Evolutionary conservation across 176 grass and related monocot species (phyloP).

Genomic region (Oryza rufipogon): DNA sequence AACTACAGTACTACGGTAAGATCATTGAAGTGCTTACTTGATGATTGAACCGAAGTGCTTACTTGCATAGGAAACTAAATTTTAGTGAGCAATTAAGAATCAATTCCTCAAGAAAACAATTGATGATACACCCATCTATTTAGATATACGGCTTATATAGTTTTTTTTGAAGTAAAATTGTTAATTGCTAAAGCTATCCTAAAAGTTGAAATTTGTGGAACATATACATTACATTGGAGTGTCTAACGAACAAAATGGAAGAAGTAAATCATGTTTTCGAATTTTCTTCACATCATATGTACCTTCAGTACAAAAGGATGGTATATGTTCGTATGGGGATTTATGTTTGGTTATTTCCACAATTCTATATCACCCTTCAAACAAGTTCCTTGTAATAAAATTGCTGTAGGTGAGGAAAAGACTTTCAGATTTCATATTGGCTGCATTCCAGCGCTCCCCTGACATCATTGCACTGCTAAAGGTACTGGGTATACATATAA

Average conservation of each 20-base stretch:
- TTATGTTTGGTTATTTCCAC: constrained; percentile 16
- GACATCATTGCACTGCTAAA: constrained; percentile 83
- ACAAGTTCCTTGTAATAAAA: constrained; percentile 29
- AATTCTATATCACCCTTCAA: neutral
- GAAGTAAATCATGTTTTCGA: neutral
- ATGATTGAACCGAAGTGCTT: neutral
- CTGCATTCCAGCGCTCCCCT: constrained; percentile 80
- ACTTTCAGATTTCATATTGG: constrained; percentile 85
- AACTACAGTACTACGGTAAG: neutral
- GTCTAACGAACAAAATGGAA: neutral
- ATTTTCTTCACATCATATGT: neutral
- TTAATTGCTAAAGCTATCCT: neutral
- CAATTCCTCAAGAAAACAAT: neutral
- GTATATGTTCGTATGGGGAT: constrained; percentile 14
- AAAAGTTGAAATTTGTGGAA: constrained; percentile 13
- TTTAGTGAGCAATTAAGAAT: constrained; percentile 1
- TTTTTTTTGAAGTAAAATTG: constrained; percentile 17
- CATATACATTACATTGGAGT: constrained; percentile 13
- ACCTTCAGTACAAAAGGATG: neutral
- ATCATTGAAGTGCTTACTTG: neutral
- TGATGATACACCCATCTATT: constrained; percentile 24
- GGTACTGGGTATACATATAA: constrained; percentile 46
- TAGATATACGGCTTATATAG: neutral
- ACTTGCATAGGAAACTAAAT: neutral
- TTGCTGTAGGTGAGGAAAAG: constrained; percentile 74